phyloP scores from a whole-genome alignment of 805 yeast genomes.

The Pichia membranifaciens region DNA sequence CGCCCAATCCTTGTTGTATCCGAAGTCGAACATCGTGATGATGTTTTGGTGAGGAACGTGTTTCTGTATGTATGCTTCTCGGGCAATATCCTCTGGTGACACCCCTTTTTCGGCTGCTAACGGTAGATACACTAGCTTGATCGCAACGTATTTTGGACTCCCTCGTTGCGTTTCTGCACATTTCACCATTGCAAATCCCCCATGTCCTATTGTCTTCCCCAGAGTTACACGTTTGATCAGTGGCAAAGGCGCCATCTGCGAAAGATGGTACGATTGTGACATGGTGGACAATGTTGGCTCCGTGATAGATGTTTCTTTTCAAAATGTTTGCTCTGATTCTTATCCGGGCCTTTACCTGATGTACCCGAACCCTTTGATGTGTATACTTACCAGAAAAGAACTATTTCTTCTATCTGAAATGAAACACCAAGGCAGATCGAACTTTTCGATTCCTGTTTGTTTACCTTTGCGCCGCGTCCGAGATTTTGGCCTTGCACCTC shows the following conservation, averaged over 20 bases:
- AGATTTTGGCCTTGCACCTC: too few relatives aligned
- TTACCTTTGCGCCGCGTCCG: too few relatives aligned
- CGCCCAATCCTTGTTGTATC: conserved; percentile 49
- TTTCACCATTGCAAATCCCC: conserved; percentile 62
- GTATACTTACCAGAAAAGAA: too few relatives aligned
- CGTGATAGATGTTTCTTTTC: too few relatives aligned
- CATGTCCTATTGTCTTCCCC: conserved; percentile 58
- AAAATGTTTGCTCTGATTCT: too few relatives aligned
- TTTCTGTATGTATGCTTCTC: conserved; percentile 56
- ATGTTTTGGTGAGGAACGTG: conserved; percentile 56
- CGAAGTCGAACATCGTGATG: conserved; percentile 48
- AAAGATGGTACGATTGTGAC: conserved; percentile 32
- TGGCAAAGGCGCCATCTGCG: conserved; percentile 46
- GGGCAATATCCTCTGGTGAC: conserved; percentile 33
- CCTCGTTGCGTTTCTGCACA: conserved; percentile 32
- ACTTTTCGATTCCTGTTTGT: too few relatives aligned
- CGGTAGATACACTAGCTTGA: conserved; percentile 46
- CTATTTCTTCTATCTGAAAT: too few relatives aligned
- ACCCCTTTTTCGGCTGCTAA: conserved; percentile 30
- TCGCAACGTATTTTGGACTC: conserved; percentile 37
- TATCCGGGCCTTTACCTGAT: too few relatives aligned
- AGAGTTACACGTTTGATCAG: conserved; percentile 38
- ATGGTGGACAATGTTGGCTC: background rate
- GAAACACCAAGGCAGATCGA: too few relatives aligned
- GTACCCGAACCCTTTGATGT: too few relatives aligned